Evolutionary conservation across 1,139 yeast species (phyloP).

Genomic region (Scheffersomyces segobiensis): DNA sequence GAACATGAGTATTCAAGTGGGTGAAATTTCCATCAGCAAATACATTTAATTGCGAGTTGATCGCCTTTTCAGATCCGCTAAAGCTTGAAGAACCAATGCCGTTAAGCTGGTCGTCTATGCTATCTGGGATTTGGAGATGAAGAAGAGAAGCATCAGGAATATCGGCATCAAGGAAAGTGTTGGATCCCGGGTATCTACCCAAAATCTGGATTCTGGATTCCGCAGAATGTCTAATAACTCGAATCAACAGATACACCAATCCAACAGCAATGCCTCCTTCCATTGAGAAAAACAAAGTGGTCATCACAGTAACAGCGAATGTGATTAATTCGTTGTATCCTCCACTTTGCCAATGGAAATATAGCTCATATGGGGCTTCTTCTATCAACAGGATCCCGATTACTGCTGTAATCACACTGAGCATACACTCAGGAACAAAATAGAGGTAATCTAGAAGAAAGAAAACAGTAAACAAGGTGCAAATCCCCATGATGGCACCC

Average conservation of each 20-base stretch:
- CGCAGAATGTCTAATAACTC: conserved; percentile 84
- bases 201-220: conserved; percentile 86
- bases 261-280: conserved; percentile 92
- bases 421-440: conserved; percentile 76
- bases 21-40: conserved; percentile 40
- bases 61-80: conserved; percentile 5
- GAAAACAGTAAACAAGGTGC: conserved; percentile 65
- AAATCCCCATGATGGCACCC: conserved; percentile 76
- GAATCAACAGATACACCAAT: conserved; percentile 70
- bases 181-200: conserved; percentile 79
- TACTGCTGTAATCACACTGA: conserved; percentile 77
- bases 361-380: conserved; percentile 82
- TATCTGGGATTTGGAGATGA: background rate
- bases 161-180: conserved; percentile 78
- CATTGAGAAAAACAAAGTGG: conserved; percentile 80
- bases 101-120: conserved; percentile 2
- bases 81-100: conserved; percentile 6
- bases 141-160: conserved; percentile 19
- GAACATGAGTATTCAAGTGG: conserved; percentile 36
- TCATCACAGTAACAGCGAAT: conserved; percentile 66
- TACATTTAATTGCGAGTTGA: conserved; percentile 25
- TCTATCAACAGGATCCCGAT: conserved; percentile 80
- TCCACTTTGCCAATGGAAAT: conserved; percentile 68
- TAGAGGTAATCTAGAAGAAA: conserved; percentile 65
- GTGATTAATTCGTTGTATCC: conserved; percentile 82